A percentile compares a stretch with the other conserved stretches of the same genome.
Evolutionary conservation across 768 basidiomycete species (phyloP).

Genomic region (Rubroboletus satanas): DNA sequence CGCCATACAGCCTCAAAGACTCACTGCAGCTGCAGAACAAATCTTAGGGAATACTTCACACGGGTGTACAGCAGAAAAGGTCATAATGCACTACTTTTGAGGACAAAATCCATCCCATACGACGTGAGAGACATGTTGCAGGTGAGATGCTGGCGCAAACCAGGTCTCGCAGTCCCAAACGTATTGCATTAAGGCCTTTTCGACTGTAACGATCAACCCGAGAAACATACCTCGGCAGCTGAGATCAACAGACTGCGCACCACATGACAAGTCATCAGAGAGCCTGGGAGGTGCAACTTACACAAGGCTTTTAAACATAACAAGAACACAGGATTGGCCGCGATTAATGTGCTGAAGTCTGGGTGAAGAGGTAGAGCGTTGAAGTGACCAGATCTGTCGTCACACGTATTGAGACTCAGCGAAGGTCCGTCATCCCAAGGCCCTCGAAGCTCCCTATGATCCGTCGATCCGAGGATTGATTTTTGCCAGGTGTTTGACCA

Average conservation of each 20-base stretch:
- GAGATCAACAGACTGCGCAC: neutral
- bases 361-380: neutral
- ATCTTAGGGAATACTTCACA: neutral
- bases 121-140: conserved; percentile 1
- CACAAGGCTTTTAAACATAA: neutral
- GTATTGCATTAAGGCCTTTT: conserved; percentile 26
- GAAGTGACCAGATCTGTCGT: no score
- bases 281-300: neutral
- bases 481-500: no score
- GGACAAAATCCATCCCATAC: conserved; percentile 14
- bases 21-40: conserved; percentile 2
- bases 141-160: conserved; percentile 9
- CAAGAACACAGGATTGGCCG: neutral
- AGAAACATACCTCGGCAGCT: conserved; percentile 18
- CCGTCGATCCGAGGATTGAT: no score
- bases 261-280: neutral
- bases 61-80: conserved; percentile 21
- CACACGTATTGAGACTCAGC: no score
- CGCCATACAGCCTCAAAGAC: neutral
- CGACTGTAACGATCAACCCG: conserved; percentile 6
- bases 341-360: neutral
- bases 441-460: no score
- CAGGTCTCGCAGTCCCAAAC: conserved; percentile 21
- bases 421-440: no score
- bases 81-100: conserved; percentile 27